Base-by-base conservation (phyloP, 306 rosid species). In the Arachis stenosperma region DNA sequence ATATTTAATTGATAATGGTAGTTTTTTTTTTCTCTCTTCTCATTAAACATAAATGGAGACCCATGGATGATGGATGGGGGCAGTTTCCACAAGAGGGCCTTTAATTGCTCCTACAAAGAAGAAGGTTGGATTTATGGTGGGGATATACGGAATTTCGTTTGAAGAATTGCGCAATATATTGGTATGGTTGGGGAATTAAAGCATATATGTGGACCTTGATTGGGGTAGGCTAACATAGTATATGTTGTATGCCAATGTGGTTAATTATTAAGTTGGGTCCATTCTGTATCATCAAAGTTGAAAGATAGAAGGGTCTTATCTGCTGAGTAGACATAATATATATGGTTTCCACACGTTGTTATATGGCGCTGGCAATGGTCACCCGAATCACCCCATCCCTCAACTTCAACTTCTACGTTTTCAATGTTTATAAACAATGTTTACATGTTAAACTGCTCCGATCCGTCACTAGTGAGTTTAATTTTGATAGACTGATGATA, bases 231-330 rank as follows among this genome's bases (percentile, higher is more conserved):
- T 66, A 66, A 48, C 44, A 66, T 29, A 46, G 27, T 27, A 11
- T 8, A 17, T 41, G 42, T 12, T 66, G 8, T 33, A 33, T 33
- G 37, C 4, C 4, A 33, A 33, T 33, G 37, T 33, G 37, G 4
- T 33, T 33, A 33, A 2, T 33, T 2, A 33, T 4, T 33, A 50
- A 62, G 50, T 17, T 71, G 74, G 78, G 74, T 72, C 74, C 82
- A 65, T 71, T 22, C 27, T 22, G 1, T 17, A 43, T 6, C 9
- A 1, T 43, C 48, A 1, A 43, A 47, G 40, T 7, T 47, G 3
- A 33, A 33, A 33, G 37, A 33, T 33, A 33, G 3, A n/a, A 65
- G 69, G 56, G 5, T 50, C 78, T 78, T 78, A 65, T 71, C 69
- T n/a, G n/a, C 9, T 12, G 54, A 14, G 13, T 30, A 3, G 36